Evolutionary conservation across 768 basidiomycete species (phyloP), one percentile per base, ranked within the genome.

Genomic region (Phylloporus rhodoxanthus): DNA sequence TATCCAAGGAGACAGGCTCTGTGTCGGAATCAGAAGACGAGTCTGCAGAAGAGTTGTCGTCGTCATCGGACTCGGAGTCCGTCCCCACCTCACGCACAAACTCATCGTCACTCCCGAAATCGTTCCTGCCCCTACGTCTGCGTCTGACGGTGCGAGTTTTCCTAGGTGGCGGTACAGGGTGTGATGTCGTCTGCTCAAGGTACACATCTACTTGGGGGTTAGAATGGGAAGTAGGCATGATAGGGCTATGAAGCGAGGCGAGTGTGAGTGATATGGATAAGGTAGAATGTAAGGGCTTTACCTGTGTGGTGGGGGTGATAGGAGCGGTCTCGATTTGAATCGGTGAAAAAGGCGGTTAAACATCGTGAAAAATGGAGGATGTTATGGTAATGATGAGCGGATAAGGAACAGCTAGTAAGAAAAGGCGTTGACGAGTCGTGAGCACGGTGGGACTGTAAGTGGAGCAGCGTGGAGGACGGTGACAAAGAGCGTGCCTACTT

Each of bases 71-170:
- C 50, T 85, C 86, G 9, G 86, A 84, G 67, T 87, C 86, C 19
- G 85, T 80, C 55, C 73, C 79, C 6, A 72, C 74, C 67, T 85
- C 87, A 52, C 88, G 76, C 70, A 79, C 79, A 45, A 90, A 74
- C 66, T 89, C 87, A 25, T 89, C 87, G 58, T 90, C 88, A 54
- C 85, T 88, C 46, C 80, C 83, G 26, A 82, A 71, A 30, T 69
- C 75, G 48, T 73, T 72, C 56, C 72, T 75, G 3, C 72, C 83
- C 59, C 84, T 75, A 30, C 84, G 84, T 58, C 87, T 73, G 51
- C 87, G 78, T 61, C 80, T 79, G 38, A 76, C 72, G 42, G 75
- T 53, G 45, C 74, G 68, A 25, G 69, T 69, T 59, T 75, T 76
- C 58, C 57, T 66, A 28, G 45, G 46, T 32, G 52, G 54, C 28